Evolutionary conservation across 1,139 yeast genomes (phyloP).

Genomic region (Zygosaccharomyces sapae): DNA sequence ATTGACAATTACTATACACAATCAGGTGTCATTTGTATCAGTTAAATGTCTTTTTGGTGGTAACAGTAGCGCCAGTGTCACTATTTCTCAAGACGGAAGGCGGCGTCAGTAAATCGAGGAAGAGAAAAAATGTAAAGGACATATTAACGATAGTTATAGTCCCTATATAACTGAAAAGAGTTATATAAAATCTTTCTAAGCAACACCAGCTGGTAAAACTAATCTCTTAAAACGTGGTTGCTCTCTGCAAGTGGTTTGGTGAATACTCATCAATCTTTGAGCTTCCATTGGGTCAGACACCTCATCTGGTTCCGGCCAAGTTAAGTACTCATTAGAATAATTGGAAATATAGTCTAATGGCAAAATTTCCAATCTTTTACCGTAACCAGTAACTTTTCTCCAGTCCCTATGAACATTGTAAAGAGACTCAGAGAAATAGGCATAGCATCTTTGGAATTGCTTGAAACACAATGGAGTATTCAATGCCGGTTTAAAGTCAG

Average conservation of each 20-base stretch:
- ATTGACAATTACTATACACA: too few species aligned
- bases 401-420: conserved; percentile 56
- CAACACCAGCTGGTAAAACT: conserved; percentile 21
- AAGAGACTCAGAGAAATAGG: conserved; percentile 47
- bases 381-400: conserved; percentile 53
- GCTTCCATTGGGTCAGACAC: conserved; percentile 45
- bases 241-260: conserved; percentile 46
- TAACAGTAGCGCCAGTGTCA: too few species aligned
- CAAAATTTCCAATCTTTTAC: conserved; percentile 51
- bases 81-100: too few species aligned
- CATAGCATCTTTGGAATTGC: conserved; percentile 52
- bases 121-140: too few species aligned
- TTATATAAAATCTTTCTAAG: too few species aligned
- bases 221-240: conserved; percentile 52
- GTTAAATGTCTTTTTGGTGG: too few species aligned
- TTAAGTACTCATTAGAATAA: conserved; percentile 49
- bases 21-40: too few species aligned
- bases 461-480: conserved; percentile 42
- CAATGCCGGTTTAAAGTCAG: conserved; percentile 49
- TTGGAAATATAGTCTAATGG: conserved; percentile 48
- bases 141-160: too few species aligned
- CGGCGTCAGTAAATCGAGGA: not conserved
- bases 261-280: conserved; percentile 45
- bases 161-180: too few species aligned
- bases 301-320: conserved; percentile 50